Evolutionary conservation across 768 basidiomycete species (phyloP).

Genomic region (Russula sp.): DNA sequence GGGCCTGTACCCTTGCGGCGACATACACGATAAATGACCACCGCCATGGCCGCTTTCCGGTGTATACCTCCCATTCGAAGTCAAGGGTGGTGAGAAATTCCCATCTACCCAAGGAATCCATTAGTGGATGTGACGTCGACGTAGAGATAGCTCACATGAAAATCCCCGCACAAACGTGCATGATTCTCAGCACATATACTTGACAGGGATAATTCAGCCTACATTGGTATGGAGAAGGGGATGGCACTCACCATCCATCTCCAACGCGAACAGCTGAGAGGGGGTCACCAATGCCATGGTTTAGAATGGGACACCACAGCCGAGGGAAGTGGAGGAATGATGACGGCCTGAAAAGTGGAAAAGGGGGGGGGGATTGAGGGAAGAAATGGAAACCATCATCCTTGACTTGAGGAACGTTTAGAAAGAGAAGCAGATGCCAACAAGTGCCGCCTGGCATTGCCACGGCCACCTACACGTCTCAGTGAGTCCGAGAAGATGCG

Average conservation of each 20-base stretch:
- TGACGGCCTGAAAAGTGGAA: too few species aligned
- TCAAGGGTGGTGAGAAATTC: constrained; percentile 13
- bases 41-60: constrained; percentile 16
- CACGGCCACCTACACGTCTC: too few species aligned
- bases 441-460: too few species aligned
- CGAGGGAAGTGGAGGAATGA: neutral
- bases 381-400: neutral
- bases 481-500: too few species aligned
- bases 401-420: neutral
- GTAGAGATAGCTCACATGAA: constrained; percentile 4
- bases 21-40: constrained; percentile 19
- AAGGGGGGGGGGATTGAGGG: neutral
- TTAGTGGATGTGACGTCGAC: neutral
- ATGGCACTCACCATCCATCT: neutral
- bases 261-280: neutral
- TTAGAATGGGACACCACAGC: neutral
- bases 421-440: neutral
- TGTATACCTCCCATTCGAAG: constrained; percentile 20
- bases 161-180: constrained; percentile 13
- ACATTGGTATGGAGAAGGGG: neutral
- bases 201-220: neutral
- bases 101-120: constrained; percentile 1
- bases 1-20: constrained; percentile 5
- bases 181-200: constrained; percentile 3
- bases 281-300: neutral